These are phyloP conservation scores for Acacia concinna DNA, from an alignment of 331 rosid genomes.

Conservation along the genomic window DNA sequence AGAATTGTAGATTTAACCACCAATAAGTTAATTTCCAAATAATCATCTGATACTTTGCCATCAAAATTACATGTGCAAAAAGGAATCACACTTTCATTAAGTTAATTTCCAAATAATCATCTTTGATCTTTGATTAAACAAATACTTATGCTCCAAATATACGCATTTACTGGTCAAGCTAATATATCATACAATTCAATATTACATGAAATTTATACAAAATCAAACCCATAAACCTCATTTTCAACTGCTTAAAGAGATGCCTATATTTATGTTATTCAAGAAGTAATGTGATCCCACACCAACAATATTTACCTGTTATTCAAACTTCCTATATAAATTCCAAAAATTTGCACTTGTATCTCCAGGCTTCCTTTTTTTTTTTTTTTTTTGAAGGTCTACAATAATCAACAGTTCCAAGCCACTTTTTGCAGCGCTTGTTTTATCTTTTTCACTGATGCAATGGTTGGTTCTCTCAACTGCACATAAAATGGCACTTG, in stretches of 20 bases:
- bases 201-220: conserved; percentile 24
- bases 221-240: conserved; percentile 4
- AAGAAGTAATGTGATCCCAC: neutral
- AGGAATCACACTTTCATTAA: neutral
- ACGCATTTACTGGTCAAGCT: conserved; percentile 18
- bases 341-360: conserved; percentile 33
- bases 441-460: conserved; percentile 56
- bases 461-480: conserved; percentile 48
- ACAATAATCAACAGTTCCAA: conserved; percentile 42
- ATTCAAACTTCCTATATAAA: conserved; percentile 23
- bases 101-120: neutral
- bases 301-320: conserved; percentile 16
- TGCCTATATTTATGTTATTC: conserved; percentile 29
- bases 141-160: neutral
- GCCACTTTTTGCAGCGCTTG: conserved; percentile 54
- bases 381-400: neutral
- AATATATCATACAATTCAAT: neutral
- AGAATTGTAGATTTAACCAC: neutral
- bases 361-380: conserved; percentile 5
- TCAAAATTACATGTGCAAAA: neutral
- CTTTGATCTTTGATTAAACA: neutral
- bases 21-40: too few relatives aligned
- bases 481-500: conserved; percentile 35
- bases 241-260: neutral
- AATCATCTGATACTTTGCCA: too few relatives aligned